Evolutionary conservation across 73 alveolate genomes (phyloP).

Genomic region (Tetrahymena borealis): DNA sequence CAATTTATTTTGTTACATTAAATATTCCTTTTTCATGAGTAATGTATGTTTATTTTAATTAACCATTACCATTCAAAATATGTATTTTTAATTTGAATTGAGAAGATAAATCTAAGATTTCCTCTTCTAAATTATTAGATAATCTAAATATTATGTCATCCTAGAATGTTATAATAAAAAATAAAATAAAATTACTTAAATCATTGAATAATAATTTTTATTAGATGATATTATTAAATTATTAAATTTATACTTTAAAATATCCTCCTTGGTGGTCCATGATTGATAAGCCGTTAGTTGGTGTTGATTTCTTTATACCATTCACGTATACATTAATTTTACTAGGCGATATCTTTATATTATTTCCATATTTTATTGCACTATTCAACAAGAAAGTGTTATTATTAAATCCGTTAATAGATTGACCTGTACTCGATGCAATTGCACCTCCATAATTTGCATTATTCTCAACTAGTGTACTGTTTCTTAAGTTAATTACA

Average conservation of each 20-base stretch:
- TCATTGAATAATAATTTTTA: too few species aligned
- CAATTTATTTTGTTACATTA: neutral
- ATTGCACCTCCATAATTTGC: neutral
- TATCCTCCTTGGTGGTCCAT: too few species aligned
- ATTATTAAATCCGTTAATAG: neutral
- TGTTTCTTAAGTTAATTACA: neutral
- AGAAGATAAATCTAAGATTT: neutral
- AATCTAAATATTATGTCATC: neutral
- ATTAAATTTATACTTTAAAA: too few species aligned
- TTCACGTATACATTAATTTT: neutral
- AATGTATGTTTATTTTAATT: neutral
- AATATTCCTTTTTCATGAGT: neutral
- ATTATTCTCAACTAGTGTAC: neutral
- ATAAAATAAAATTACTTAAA: too few species aligned
- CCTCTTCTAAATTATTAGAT: neutral
- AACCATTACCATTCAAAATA: neutral
- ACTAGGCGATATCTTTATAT: neutral
- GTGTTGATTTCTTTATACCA: neutral
- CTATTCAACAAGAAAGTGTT: neutral
- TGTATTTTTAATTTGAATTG: neutral
- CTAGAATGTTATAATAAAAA: neutral
- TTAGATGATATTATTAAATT: too few species aligned
- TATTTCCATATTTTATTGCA: neutral
- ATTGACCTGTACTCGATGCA: neutral
- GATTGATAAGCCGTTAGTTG: neutral